Evolutionary conservation across 164 flowering plant genomes (phyloP).

Genomic region (Chimonanthus praecox): DNA sequence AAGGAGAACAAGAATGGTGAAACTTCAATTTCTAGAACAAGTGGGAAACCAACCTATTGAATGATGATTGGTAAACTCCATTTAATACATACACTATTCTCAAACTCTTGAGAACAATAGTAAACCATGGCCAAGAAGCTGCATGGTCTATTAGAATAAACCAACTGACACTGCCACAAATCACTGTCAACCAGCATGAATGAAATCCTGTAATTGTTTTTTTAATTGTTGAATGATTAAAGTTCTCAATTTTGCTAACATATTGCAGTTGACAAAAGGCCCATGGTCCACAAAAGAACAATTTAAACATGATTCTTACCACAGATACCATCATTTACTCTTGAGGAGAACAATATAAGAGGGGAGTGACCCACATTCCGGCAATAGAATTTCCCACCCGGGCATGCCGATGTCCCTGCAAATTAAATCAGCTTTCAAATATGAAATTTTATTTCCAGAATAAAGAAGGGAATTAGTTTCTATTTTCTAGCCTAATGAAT

Average conservation of each 20-base stretch:
- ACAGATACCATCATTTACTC: constrained; percentile 94
- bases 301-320: constrained; percentile 42
- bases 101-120: background rate
- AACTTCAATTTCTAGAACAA: background rate
- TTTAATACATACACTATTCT: background rate
- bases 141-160: background rate
- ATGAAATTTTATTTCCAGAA: background rate
- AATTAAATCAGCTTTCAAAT: background rate
- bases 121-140: background rate
- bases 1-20: background rate
- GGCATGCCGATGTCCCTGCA: constrained; percentile 95
- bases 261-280: background rate
- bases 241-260: background rate
- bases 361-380: constrained; percentile 75
- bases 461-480: background rate
- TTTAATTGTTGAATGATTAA: background rate
- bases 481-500: background rate
- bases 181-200: background rate
- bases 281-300: background rate
- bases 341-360: constrained; percentile 59
- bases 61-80: background rate
- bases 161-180: background rate
- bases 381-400: constrained; percentile 76
- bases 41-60: background rate
- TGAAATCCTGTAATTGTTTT: background rate